phyloP scores from a whole-genome alignment of 352 stramenopile genomes.

The Peronospora belbahrii region DNA sequence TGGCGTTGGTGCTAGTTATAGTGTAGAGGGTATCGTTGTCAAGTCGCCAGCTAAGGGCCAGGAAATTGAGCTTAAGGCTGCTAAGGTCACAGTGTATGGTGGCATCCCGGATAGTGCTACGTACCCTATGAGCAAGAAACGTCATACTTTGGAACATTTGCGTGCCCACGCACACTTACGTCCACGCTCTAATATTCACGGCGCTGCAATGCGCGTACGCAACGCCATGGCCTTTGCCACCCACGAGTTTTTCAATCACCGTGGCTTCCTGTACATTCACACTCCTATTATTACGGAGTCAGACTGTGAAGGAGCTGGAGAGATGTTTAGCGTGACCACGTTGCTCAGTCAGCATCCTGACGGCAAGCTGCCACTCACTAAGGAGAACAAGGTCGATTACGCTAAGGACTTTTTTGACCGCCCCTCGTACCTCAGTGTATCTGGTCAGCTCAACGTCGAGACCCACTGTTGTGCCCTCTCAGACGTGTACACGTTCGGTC shows the following conservation, averaged over 20 bases:
- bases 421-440: slow-evolving; percentile 89
- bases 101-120: slow-evolving; percentile 73
- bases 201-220: slow-evolving; percentile 87
- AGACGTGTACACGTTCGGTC: slow-evolving; percentile 97
- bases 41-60: slow-evolving; percentile 87
- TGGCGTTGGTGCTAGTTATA: slow-evolving; percentile 81
- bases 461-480: slow-evolving; percentile 86
- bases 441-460: slow-evolving; percentile 96
- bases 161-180: slow-evolving; percentile 90
- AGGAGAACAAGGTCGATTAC: slow-evolving; percentile 82
- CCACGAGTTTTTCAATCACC: slow-evolving; percentile 91
- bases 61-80: slow-evolving; percentile 88
- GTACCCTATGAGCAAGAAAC: slow-evolving; percentile 93
- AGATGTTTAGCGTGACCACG: slow-evolving; percentile 94
- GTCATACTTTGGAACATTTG: slow-evolving; percentile 90
- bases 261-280: slow-evolving; percentile 92
- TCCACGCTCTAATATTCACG: slow-evolving; percentile 87
- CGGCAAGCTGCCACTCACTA: slow-evolving; percentile 54
- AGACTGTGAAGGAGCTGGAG: slow-evolving; percentile 97
- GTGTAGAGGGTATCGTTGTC: slow-evolving; percentile 79
- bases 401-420: slow-evolving; percentile 89
- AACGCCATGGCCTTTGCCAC: slow-evolving; percentile 91
- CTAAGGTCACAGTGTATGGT: slow-evolving; percentile 80
- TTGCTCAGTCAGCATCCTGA: slow-evolving; percentile 79
- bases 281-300: slow-evolving; percentile 93